phyloP scores from a whole-genome alignment of 2,329 filamentous ascomycete species.

The Oidium heveae region DNA sequence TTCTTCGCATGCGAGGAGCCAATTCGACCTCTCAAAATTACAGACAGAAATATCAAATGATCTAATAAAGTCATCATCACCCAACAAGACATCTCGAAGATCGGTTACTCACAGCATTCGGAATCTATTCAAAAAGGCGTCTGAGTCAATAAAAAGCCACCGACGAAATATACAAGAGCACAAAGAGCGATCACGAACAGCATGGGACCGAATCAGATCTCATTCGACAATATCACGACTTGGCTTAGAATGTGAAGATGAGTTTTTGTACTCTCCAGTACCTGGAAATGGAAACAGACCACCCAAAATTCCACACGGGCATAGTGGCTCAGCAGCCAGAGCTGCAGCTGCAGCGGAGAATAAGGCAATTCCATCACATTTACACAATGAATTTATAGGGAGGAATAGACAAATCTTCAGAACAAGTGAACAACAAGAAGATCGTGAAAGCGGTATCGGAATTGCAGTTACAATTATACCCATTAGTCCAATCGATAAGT shows the following conservation, averaged over 20 bases:
- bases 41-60: no score
- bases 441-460: conserved; percentile 38
- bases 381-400: conserved; percentile 26
- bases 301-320: conserved; percentile 32
- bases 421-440: conserved; percentile 17
- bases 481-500: background rate
- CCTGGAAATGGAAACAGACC: conserved; percentile 23
- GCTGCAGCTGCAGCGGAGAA: conserved; percentile 21
- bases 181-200: conserved; percentile 9
- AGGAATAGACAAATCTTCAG: conserved; percentile 19
- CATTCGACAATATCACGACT: conserved; percentile 4
- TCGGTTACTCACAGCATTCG: conserved; percentile 3
- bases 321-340: conserved; percentile 34
- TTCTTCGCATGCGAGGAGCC: no score
- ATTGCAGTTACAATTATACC: conserved; percentile 21
- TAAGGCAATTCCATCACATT: conserved; percentile 3
- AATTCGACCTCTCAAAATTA: no score
- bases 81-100: no score
- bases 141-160: conserved; percentile 11
- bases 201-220: conserved; percentile 11
- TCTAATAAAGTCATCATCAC: no score
- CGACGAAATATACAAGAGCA: conserved; percentile 9
- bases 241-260: conserved; percentile 6
- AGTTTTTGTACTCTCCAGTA: conserved; percentile 5
- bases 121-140: conserved; percentile 12